Base-by-base conservation (phyloP, 768 basidiomycete genomes). In the Kwoniella sp. region DNA sequence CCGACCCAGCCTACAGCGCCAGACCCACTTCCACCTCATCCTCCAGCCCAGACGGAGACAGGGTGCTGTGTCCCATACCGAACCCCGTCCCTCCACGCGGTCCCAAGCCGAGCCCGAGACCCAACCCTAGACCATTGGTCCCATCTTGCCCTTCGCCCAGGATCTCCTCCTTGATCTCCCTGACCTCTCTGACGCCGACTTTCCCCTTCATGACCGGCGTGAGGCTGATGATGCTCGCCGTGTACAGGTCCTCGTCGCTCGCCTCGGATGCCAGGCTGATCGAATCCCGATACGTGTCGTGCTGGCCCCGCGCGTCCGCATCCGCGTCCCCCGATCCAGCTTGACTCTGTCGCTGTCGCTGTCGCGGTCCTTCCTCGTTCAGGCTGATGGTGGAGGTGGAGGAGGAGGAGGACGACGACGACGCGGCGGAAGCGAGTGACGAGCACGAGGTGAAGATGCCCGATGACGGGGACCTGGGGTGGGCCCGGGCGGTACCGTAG, bases 161-260 rank as follows among this genome's bases (percentile, higher is more conserved):
- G 12, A 53, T 50, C 26, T 59, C 57, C 27, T 59, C 57, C 28
- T 54, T 48, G 36, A 41, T 25, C 17, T 43, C 56, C 23, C 27
- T 36, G 17, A 45, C 36, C 11, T 48, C 47, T 17, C 27, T 31
- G 31, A 28, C 55, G 33, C 52, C 49, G 1, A 59, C 33, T 51
- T 44, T 38, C 40, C 57, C 27, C 46, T 57, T 33, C 46, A 52
- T 50, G 8, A 63, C 39, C 5, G 60, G 60, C 6, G 53, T 61
- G 20, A 69, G 36, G 25, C 46, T 53, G 37, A 65, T 59, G 41
- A 69, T 69, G 46, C 64, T 63, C 11, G 67, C 67, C 2, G 64
- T 69, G 40, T 52, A 49, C 2, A 63, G 56, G 45, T 69, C 67
- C 23, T 69, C 67, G 45, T 69, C 67, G 45, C 64, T 66, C 17